These are phyloP conservation scores for Wickerhamiella siamensis DNA, from an alignment of 805 yeast species.

Conservation along the genomic window DNA sequence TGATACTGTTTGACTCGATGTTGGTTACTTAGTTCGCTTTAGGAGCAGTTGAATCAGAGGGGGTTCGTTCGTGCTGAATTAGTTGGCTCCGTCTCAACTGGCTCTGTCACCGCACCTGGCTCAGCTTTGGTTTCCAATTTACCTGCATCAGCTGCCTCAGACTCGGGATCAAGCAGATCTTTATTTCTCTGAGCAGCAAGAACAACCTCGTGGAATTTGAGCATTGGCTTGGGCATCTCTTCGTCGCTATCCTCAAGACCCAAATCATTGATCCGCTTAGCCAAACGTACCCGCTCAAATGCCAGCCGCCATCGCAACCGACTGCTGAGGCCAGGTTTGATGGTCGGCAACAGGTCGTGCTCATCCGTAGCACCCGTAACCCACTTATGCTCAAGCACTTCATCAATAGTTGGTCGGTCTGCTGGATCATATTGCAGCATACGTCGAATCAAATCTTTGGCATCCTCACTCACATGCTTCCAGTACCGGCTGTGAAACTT, in stretches of 20 bases:
- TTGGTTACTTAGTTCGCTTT: too few species aligned
- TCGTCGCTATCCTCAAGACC: constrained; percentile 37
- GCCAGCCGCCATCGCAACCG: constrained; percentile 75
- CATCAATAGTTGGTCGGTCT: constrained; percentile 60
- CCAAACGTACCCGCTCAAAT: constrained; percentile 67
- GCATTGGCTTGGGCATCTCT: constrained; percentile 22
- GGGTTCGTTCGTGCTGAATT: too few species aligned
- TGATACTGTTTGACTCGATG: too few species aligned
- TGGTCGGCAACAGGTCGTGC: constrained; percentile 64
- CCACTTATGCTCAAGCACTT: constrained; percentile 78
- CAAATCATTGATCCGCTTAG: constrained; percentile 62
- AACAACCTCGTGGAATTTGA: constrained; percentile 49
- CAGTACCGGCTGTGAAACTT: constrained; percentile 79
- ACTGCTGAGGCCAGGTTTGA: constrained; percentile 71
- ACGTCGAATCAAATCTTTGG: constrained; percentile 59
- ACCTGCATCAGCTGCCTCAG: too few species aligned
- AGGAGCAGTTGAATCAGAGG: too few species aligned
- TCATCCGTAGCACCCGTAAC: constrained; percentile 32
- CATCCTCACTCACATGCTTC: constrained; percentile 65
- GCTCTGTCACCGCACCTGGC: too few species aligned
- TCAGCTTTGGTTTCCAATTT: too few species aligned
- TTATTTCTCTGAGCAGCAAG: constrained; percentile 50
- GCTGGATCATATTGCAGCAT: constrained; percentile 67
- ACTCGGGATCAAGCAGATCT: constrained; percentile 23
- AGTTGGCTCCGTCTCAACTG: too few species aligned